A percentile compares a stretch with the other conserved stretches of the same genome.
Conservation (phyloP, 2,329 filamentous ascomycete genomes). For the Botrytis cinerea region DNA sequence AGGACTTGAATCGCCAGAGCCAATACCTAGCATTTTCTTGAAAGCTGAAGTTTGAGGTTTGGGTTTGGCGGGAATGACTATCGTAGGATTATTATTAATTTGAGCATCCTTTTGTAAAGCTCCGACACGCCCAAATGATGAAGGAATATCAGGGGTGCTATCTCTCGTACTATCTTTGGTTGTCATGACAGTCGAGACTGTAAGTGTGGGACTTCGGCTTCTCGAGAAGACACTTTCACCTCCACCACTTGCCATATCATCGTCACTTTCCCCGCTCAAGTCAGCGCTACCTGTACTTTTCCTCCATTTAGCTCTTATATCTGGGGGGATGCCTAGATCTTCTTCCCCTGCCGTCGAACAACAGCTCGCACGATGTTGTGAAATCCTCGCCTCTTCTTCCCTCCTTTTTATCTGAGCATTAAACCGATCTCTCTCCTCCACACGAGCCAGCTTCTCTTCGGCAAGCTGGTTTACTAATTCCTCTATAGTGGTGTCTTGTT, state of each 20-base stretch:
- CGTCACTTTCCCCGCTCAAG: constrained; percentile 33
- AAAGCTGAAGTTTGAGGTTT: constrained; percentile 48
- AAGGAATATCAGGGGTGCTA: constrained; percentile 8
- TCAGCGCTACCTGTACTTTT: constrained; percentile 42
- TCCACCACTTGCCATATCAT: constrained; percentile 24
- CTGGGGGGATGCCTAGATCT: constrained; percentile 36
- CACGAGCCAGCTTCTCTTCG: constrained; percentile 50
- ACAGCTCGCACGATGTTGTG: constrained; percentile 17
- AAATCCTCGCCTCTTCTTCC: constrained; percentile 13
- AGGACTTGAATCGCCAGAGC: constrained; percentile 27
- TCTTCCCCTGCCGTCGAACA: constrained; percentile 28
- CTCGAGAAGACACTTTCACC: constrained; percentile 54
- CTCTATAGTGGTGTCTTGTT: constrained; percentile 55
- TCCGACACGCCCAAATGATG: constrained; percentile 10
- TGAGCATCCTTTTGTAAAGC: constrained; percentile 15
- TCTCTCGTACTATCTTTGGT: constrained; percentile 22
- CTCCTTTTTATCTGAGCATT: constrained; percentile 30
- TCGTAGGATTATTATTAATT: constrained; percentile 24
- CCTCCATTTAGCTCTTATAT: constrained; percentile 26
- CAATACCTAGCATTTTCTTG: constrained; percentile 49
- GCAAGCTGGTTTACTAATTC: constrained; percentile 53
- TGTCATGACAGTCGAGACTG: constrained; percentile 24
- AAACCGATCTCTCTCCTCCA: constrained; percentile 38
- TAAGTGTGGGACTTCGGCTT: constrained; percentile 57
- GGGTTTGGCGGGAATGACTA: constrained; percentile 32